These are phyloP conservation scores for Potentilla sterilis DNA, from an alignment of 306 rosid genomes.

Conservation along the genomic window DNA sequence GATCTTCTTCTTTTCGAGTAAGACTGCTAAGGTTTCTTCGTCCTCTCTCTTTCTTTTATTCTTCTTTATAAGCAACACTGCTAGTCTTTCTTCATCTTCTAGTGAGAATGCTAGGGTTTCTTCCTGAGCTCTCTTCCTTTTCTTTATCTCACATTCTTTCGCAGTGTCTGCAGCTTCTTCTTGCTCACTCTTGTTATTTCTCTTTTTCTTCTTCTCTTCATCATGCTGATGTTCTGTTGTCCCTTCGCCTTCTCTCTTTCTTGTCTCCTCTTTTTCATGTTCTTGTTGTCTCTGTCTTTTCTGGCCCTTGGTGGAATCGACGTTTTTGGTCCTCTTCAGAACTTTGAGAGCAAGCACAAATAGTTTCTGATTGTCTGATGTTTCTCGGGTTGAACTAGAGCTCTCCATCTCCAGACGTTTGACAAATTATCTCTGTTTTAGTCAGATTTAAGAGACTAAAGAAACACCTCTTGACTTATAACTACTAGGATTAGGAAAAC, in stretches of 20 bases:
- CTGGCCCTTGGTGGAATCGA: background rate
- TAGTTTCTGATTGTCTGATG: background rate
- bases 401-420: background rate
- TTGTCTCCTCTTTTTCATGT: background rate
- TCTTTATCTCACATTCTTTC: background rate
- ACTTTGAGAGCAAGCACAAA: background rate
- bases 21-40: background rate
- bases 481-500: background rate
- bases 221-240: background rate
- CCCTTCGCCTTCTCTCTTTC: background rate
- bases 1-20: constrained; percentile 1
- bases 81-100: background rate
- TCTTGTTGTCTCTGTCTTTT: background rate
- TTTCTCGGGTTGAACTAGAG: background rate
- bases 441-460: background rate
- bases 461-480: background rate
- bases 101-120: background rate
- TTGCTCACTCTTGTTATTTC: background rate
- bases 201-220: background rate
- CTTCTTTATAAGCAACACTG: background rate
- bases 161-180: background rate
- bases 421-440: background rate
- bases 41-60: background rate
- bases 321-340: background rate
- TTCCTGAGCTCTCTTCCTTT: background rate